phyloP scores from a whole-genome alignment of 768 basidiomycete genomes.

The Trametes cingulata region DNA sequence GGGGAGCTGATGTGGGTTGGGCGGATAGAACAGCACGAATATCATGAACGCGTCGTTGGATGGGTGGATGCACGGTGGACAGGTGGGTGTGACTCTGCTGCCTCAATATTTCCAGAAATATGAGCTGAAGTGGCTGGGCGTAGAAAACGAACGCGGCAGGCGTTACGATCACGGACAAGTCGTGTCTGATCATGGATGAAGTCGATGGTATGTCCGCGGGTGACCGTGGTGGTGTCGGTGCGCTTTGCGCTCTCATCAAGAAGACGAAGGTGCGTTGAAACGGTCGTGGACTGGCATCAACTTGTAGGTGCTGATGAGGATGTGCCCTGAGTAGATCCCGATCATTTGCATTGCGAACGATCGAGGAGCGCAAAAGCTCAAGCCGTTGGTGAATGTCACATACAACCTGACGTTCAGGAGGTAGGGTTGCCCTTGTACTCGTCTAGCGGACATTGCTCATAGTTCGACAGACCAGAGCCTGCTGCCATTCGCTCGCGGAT shows the following conservation, averaged over 20 bases:
- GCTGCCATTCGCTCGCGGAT: conserved; percentile 80
- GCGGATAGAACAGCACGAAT: conserved; percentile 77
- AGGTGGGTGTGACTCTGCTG: conserved; percentile 37
- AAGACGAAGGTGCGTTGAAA: conserved; percentile 71
- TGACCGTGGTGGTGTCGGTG: conserved; percentile 95
- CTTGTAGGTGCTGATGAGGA: no score
- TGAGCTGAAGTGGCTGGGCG: not conserved
- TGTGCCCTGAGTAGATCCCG: conserved; percentile 61
- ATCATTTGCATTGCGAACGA: conserved; percentile 99
- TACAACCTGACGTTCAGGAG: conserved; percentile 77
- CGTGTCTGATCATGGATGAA: conserved; percentile 98
- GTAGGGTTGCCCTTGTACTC: conserved; percentile 42
- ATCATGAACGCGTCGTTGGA: conserved; percentile 88
- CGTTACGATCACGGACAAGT: conserved; percentile 71
- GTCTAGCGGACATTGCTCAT: not conserved
- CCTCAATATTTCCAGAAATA: no score
- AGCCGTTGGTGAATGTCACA: conserved; percentile 73
- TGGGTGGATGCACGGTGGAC: conserved; percentile 69
- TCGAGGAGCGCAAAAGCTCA: conserved; percentile 82
- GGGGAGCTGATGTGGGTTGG: not conserved
- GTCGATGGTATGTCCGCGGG: conserved; percentile 99
- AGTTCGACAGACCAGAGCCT: conserved; percentile 65
- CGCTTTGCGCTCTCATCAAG: conserved; percentile 87
- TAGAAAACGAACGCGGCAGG: conserved; percentile 66
- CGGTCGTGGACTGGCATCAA: no score